phyloP scores from a whole-genome alignment of 768 basidiomycete genomes.

The Trametes cingulata region DNA sequence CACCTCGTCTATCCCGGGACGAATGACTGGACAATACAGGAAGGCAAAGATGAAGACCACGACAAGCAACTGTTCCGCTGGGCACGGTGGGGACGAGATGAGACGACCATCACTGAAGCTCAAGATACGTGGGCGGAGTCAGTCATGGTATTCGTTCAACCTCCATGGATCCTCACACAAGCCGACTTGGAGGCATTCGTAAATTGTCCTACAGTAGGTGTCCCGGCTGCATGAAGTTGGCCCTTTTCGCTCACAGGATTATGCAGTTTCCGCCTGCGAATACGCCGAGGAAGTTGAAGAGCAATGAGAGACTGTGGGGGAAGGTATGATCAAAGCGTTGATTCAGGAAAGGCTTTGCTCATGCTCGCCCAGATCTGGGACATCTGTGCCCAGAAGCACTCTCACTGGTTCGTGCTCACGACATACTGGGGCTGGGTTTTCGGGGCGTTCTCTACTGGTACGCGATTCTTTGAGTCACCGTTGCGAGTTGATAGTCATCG shows the following conservation, averaged over 20 bases:
- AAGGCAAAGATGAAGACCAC: conserved; percentile 23
- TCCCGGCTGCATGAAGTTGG: conserved; percentile 22
- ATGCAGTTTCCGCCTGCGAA: neutral
- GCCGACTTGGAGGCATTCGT: conserved; percentile 38
- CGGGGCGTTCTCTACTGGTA: conserved; percentile 43
- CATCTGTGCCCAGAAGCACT: conserved; percentile 36
- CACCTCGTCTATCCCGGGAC: conserved; percentile 35
- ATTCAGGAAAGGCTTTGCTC: neutral
- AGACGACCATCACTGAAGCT: conserved; percentile 1
- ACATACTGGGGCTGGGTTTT: conserved; percentile 47
- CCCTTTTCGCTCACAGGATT: neutral
- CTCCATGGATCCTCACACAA: conserved; percentile 41
- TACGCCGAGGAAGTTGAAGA: neutral
- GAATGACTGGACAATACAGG: conserved; percentile 33
- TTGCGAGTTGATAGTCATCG: neutral
- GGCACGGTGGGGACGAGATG: conserved; percentile 15
- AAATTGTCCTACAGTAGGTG: conserved; percentile 18
- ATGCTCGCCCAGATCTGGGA: conserved; percentile 40
- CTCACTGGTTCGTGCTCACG: conserved; percentile 44
- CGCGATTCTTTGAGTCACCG: conserved; percentile 3
- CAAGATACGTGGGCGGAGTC: conserved; percentile 15
- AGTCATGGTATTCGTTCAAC: conserved; percentile 37
- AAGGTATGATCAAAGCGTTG: conserved; percentile 24
- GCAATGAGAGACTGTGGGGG: conserved; percentile 29
- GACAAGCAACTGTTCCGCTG: conserved; percentile 24